Conservation (phyloP, 495 filamentous ascomycete species). For the Cenococcum geophilum region DNA sequence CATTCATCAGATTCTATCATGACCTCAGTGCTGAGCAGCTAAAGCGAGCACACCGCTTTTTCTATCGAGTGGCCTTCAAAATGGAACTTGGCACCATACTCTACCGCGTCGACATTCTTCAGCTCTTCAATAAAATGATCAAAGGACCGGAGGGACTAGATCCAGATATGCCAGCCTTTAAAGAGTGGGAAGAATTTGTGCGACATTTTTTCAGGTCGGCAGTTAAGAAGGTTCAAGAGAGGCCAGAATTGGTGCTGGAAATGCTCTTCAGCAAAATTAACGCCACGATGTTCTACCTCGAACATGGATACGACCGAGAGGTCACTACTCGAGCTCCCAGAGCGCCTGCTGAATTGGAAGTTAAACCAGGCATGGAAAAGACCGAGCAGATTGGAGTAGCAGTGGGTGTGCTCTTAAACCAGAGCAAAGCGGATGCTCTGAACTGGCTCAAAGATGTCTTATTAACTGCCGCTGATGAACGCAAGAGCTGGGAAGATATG, state of each 20-base stretch:
- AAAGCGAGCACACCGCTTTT: conserved; percentile 90
- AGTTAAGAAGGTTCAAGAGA: conserved; percentile 74
- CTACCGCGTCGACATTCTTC: conserved; percentile 84
- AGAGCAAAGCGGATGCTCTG: conserved; percentile 65
- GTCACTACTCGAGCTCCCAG: conserved; percentile 53
- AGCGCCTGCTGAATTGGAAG: conserved; percentile 70
- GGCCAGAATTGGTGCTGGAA: conserved; percentile 78
- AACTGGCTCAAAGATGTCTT: conserved; percentile 75
- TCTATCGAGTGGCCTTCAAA: conserved; percentile 93
- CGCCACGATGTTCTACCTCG: conserved; percentile 73
- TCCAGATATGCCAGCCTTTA: conserved; percentile 54
- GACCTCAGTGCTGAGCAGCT: conserved; percentile 77
- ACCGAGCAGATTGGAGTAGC: conserved; percentile 71
- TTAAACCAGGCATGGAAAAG: conserved; percentile 59
- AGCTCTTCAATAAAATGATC: conserved; percentile 83
- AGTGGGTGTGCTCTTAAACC: conserved; percentile 69
- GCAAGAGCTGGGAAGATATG: conserved; percentile 71
- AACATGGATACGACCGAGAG: conserved; percentile 85
- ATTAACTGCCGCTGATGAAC: conserved; percentile 59
- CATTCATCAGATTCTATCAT: conserved; percentile 70
- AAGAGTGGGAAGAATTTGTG: conserved; percentile 88
- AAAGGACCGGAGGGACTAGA: conserved; percentile 80
- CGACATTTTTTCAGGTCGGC: conserved; percentile 56
- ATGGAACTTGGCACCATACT: conserved; percentile 82
- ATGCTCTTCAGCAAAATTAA: conserved; percentile 91